Base-by-base conservation (phyloP, 306 rosid genomes). In the Quercus parvula region DNA sequence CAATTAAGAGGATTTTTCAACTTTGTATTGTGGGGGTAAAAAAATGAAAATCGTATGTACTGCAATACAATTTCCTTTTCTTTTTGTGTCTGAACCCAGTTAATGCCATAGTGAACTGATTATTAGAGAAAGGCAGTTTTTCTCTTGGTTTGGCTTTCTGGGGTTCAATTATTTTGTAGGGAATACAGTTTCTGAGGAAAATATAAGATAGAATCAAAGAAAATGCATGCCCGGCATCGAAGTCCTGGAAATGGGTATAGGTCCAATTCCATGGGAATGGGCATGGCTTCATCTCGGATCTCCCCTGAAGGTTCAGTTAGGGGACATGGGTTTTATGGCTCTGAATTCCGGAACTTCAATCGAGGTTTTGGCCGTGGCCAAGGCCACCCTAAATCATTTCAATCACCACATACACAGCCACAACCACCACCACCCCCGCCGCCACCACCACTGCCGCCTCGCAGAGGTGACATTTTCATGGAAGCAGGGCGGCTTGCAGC, bases 401-500 rank as follows among this genome's bases (percentile, higher is more conserved):
- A 79, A 18, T 79, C 77, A 38, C 67, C 86, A 2, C 88, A 74
- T 33, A 13, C 54, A 12, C 54, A 49, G 54, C 17, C 54, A 3
- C 54, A 49, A 11, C 54, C 54, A 0, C 77, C 85, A 4, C 85
- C 78, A 0, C 75, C 76, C 0, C 71, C 80, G 11, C 82, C 82
- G 0, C 78, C 78, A 0, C 77, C 85, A 4, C 85, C 78, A 0
- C 78, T 66, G 1, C 71, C 80, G 7, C 82, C 82, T 18, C 89
- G 86, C 18, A 85, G 80, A 52, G 82, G 83, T 3, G 97, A 95
- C 11, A 64, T 95, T 63, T 95, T 95, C 22, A 74, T 90, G 69
- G 99, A 95, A 84, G 99, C 99, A 0, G 99, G 99, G 9, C 90
- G 99, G 6, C 88, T 95, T 10, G 99, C 99, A 1, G 96, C 98